Evolutionary conservation across 495 filamentous ascomycete species (phyloP).

Genomic region (Hyaloscypha bicolor): DNA sequence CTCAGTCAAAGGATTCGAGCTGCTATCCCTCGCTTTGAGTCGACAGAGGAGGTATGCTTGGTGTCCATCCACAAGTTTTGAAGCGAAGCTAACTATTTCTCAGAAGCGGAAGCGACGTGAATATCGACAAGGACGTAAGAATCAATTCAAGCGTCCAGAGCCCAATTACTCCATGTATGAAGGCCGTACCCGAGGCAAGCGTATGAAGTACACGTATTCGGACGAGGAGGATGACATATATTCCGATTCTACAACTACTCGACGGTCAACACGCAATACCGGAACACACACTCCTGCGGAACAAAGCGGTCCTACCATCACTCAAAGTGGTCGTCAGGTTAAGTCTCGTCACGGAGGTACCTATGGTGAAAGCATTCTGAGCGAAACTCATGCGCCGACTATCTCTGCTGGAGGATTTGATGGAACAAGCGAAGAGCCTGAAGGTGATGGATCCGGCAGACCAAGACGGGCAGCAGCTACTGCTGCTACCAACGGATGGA

Average conservation of each 20-base stretch:
- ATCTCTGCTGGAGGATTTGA: slow-evolving; percentile 30
- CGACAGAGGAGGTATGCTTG: slow-evolving; percentile 77
- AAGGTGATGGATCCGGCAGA: slow-evolving; percentile 23
- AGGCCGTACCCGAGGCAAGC: slow-evolving; percentile 92
- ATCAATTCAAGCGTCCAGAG: slow-evolving; percentile 84
- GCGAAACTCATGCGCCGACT: slow-evolving; percentile 48
- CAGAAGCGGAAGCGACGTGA: slow-evolving; percentile 92
- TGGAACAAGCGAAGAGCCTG: slow-evolving; percentile 19
- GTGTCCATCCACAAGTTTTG: background rate
- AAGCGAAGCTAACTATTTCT: slow-evolving; percentile 34
- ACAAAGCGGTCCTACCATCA: slow-evolving; percentile 70
- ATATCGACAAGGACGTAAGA: slow-evolving; percentile 83
- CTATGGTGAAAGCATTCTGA: slow-evolving; percentile 73
- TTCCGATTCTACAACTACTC: slow-evolving; percentile 67
- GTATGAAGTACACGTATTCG: slow-evolving; percentile 93
- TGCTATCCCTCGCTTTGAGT: slow-evolving; percentile 92
- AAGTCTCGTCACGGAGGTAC: slow-evolving; percentile 70
- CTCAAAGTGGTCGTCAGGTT: slow-evolving; percentile 88
- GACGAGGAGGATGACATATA: slow-evolving; percentile 79
- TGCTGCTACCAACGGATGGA: slow-evolving; percentile 44
- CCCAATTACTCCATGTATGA: slow-evolving; percentile 92
- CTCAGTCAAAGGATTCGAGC: slow-evolving; percentile 76
- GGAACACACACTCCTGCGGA: slow-evolving; percentile 71
- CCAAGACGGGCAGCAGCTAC: slow-evolving; percentile 30
- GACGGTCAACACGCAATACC: slow-evolving; percentile 77